Conservation (phyloP, 1,139 yeast species). For the Sugiyamaella castrensis region DNA sequence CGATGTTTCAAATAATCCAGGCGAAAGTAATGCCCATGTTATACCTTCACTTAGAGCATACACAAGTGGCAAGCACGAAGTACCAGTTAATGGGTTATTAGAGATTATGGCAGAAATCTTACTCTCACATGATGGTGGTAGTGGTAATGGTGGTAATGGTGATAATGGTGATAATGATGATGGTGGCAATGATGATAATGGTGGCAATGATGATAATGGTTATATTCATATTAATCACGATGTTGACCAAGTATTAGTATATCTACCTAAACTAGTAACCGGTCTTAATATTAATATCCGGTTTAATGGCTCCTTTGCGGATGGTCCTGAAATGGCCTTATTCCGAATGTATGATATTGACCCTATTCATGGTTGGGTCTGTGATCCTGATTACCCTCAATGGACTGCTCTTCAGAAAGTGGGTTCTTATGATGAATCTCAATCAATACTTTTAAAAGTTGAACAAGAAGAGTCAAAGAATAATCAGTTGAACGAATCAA, state of each 20-base stretch:
- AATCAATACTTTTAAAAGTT: conserved; percentile 35
- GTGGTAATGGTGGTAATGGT: conserved; percentile 11
- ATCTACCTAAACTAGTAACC: conserved; percentile 63
- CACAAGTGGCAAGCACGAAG: conserved; percentile 26
- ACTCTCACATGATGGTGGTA: conserved; percentile 16
- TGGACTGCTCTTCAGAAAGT: conserved; percentile 37
- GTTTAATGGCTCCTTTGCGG: conserved; percentile 62
- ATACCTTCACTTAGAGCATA: conserved; percentile 18
- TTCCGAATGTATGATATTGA: conserved; percentile 47
- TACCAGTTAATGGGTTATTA: conserved; percentile 31
- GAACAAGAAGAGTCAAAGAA: background rate
- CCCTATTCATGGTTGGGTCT: conserved; percentile 53
- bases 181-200: conserved; percentile 32
- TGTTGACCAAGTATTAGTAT: conserved; percentile 43
- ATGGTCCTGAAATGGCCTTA: conserved; percentile 43
- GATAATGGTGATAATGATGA: conserved; percentile 23
- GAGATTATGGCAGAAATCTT: conserved; percentile 40
- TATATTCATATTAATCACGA: conserved; percentile 22
- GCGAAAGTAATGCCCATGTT: background rate
- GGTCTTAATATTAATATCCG: conserved; percentile 76
- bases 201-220: too few species aligned
- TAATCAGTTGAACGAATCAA: too few species aligned
- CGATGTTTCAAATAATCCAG: conserved; percentile 8
- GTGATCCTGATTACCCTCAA: conserved; percentile 38
- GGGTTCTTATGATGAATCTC: conserved; percentile 48